phyloP scores from a whole-genome alignment of 192 early-diverging fungal genomes.

The Coemansia sp. region DNA sequence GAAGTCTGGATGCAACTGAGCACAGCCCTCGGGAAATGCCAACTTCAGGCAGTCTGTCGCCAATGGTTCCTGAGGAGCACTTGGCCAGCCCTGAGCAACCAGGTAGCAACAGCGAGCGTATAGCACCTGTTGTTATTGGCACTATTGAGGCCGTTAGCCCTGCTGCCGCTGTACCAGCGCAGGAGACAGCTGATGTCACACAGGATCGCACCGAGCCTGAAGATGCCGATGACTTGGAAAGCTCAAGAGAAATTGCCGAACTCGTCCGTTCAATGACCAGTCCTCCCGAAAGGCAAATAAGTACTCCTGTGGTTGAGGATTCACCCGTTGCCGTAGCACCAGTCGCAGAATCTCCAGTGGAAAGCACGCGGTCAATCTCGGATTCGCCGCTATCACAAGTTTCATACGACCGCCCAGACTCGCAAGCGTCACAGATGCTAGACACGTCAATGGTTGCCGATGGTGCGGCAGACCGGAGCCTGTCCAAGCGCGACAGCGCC shows the following conservation, averaged over 20 bases:
- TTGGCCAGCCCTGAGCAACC: not conserved
- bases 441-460: slow-evolving; percentile 8
- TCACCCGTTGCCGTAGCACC: not conserved
- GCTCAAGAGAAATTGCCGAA: slow-evolving; percentile 8
- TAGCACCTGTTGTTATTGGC: slow-evolving; percentile 40
- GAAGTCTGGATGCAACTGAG: not conserved
- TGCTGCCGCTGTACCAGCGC: not conserved
- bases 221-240: slow-evolving; percentile 2
- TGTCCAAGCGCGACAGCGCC: slow-evolving; percentile 44
- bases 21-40: not conserved
- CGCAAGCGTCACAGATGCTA: slow-evolving; percentile 20
- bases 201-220: slow-evolving; percentile 18
- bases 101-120: slow-evolving; percentile 14
- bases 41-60: slow-evolving; percentile 4
- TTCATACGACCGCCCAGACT: slow-evolving; percentile 41
- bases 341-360: not conserved
- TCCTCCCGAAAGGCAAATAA: not conserved
- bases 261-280: slow-evolving; percentile 12
- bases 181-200: not conserved
- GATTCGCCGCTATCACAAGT: slow-evolving; percentile 38
- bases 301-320: not conserved
- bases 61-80: slow-evolving; percentile 8
- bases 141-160: slow-evolving; percentile 15
- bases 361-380: not conserved
- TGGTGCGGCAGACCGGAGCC: not conserved